Conservation (phyloP, 148 eudicot species). For the Heliosperma pusillum region DNA sequence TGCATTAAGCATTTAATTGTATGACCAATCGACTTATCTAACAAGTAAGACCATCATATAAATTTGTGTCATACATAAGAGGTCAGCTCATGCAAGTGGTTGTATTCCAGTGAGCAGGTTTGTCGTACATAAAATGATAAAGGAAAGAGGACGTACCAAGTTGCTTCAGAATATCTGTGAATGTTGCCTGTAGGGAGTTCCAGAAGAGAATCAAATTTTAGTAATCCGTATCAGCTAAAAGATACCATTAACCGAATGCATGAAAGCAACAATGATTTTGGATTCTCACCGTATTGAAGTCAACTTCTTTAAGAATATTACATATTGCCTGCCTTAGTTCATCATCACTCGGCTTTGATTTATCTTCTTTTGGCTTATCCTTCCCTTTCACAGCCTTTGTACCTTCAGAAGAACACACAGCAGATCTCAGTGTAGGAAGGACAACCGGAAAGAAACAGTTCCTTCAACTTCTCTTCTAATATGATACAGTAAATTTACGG, state of each 20-base stretch:
- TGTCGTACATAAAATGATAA: neutral
- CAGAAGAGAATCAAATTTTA: conserved; percentile 19
- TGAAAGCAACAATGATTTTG: neutral
- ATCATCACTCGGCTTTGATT: conserved; percentile 61
- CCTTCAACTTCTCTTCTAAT: neutral
- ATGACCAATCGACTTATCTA: neutral
- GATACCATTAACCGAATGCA: too few species aligned
- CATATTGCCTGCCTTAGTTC: conserved; percentile 69
- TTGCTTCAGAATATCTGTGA: conserved; percentile 82
- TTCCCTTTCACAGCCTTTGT: conserved; percentile 60
- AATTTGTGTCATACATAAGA: neutral
- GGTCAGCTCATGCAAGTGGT: neutral
- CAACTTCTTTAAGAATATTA: conserved; percentile 84
- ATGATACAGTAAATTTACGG: neutral
- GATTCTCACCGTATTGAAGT: conserved; percentile 82
- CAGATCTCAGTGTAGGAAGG: neutral
- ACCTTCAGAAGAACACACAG: conserved; percentile 34
- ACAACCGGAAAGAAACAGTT: neutral
- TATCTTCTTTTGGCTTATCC: conserved; percentile 62
- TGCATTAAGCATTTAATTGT: neutral
- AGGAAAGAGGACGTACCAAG: conserved; percentile 55
- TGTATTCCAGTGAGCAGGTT: neutral
- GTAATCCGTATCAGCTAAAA: too few species aligned
- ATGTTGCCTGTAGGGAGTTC: conserved; percentile 68
- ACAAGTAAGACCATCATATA: neutral